Evolutionary conservation across 306 rosid genomes (phyloP), one percentile per base, ranked within the genome.

Genomic region (Rubus idaeus): DNA sequence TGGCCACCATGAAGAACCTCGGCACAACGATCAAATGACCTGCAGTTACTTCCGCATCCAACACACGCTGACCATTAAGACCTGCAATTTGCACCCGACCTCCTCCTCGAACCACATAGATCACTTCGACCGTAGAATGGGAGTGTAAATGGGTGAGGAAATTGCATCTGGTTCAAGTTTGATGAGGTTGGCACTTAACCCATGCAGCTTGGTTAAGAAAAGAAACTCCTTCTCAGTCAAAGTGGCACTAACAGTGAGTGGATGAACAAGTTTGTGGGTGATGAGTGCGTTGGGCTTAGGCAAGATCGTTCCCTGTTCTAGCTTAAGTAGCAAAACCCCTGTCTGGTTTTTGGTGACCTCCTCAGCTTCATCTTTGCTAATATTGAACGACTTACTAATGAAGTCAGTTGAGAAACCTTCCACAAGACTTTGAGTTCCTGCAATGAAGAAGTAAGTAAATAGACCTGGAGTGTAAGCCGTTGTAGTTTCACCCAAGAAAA

Each of bases 1-100:
- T 5, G 26, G 90, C 89, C 13, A 70, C 79, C 20, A 71, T 87
- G 52, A 83, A 86, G 66, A 83, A 88, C 1, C 57, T 81, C 1
- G 92, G 97, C 71, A 91, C 91, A 0, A 89, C 77, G 67, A 89
- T 11, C 79, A 89, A 75, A 26, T 88, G 75, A 56, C 91, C 95
- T 51, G 76, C 78, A 73, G 80, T 72, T 20, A 89, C 90, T 56
- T 82, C 58, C 40, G 78, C 37, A 53, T 89, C 84, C 83, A 90
- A 73, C 4, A 44, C 87, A 58, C 53, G 50, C 14, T 86, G 58
- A 2, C 90, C 87, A 46, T 67, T 75, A 10, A 63, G 14, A 2
- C 87, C 94, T 8, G 82, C 93, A 60, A 91, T 83, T 70, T 91
- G 88, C 46, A 89, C 21, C 46, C 62, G 78, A 3, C 92, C 94